Evolutionary conservation across 202 grass and related monocot genomes (phyloP), one percentile per base, ranked within the genome.

Genomic region (Carex sylvatica): DNA sequence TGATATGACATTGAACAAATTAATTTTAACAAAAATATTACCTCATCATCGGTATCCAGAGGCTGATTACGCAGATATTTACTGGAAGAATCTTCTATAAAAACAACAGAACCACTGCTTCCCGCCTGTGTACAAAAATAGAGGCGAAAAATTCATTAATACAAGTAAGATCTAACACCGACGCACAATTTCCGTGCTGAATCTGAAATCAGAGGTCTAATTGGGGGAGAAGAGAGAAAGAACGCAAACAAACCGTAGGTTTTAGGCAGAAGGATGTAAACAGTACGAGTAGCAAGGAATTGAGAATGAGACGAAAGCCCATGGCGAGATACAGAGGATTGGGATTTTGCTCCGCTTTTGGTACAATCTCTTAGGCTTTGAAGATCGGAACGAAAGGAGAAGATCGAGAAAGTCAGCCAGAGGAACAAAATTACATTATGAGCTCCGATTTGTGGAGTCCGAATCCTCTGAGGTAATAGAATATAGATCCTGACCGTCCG

Each of bases 11-110:
- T 38, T n/a, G 31, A 35, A 38, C 16, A 35, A 60, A 56, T 78
- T 9, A 59, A 56, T 16, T 3, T 59, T 78, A 35, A 52, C 8
- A 54, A 49, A 56, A 22, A 12, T 14, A 52, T 51, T 47, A 81
- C 78, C 78, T 65, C 78, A 47, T 38, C 36, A 66, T 47, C 20
- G 22, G 20, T 53, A 73, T 73, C 42, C 42, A 76, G 28, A 77
- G 74, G 12, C 63, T 68, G 80, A 70, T 82, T 70, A 19, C 63
- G 80, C 80, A 82, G 15, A 67, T 82, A 82, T 82, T 82, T 68
- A 82, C 23, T 12, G 1, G 61, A 82, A 67, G 80, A 68, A 70
- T 46, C 80, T 70, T 82, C 63, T 56, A 82, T 18, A 56, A 67
- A 82, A 26, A 66, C 80, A 54, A 82, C 63, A 82, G 80, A 82